Percentiles rank a stretch among this genome's conserved stretches.
These are phyloP conservation scores for Xylariaceae sp. DNA, from an alignment of 2,329 filamentous ascomycete genomes.

Conservation along the genomic window DNA sequence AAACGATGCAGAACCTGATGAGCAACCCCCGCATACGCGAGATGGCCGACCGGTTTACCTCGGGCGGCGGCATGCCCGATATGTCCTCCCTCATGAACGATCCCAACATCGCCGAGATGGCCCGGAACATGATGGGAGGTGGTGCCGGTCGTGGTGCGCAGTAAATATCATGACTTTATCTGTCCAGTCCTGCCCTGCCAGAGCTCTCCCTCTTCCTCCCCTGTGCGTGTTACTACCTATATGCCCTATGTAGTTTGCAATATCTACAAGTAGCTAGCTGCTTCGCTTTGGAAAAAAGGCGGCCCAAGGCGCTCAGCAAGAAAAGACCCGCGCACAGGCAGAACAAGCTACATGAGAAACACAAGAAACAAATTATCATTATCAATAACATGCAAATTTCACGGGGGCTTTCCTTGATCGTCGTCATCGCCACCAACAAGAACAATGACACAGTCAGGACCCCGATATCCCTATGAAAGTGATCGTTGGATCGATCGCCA, in stretches of 20 bases:
- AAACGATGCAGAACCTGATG: slow-evolving; percentile 88
- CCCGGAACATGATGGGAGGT: slow-evolving; percentile 34
- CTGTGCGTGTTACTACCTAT: too few relatives aligned
- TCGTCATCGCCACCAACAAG: too few relatives aligned
- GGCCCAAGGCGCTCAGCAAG: not conserved
- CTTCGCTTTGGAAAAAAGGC: not conserved
- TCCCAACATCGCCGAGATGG: slow-evolving; percentile 84
- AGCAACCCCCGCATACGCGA: slow-evolving; percentile 82
- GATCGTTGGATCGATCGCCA: not conserved
- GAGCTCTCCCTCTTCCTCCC: not conserved
- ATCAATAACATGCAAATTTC: too few relatives aligned
- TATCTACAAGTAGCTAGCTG: not conserved
- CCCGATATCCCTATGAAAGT: too few relatives aligned
- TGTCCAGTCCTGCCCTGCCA: too few relatives aligned
- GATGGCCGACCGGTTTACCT: slow-evolving; percentile 76
- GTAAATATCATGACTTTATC: not conserved
- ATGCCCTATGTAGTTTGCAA: too few relatives aligned
- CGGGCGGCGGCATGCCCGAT: slow-evolving; percentile 84
- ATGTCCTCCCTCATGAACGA: slow-evolving; percentile 83
- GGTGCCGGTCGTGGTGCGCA: slow-evolving; percentile 20
- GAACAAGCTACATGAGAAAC: not conserved
- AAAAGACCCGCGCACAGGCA: not conserved
- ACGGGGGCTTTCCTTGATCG: too few relatives aligned
- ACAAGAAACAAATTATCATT: too few relatives aligned
- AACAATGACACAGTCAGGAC: too few relatives aligned